A percentile compares a stretch with the other conserved stretches of the same genome.
Evolutionary conservation across 106 monocot genomes (phyloP).

Genomic region (Acanthochlamys bracteata): DNA sequence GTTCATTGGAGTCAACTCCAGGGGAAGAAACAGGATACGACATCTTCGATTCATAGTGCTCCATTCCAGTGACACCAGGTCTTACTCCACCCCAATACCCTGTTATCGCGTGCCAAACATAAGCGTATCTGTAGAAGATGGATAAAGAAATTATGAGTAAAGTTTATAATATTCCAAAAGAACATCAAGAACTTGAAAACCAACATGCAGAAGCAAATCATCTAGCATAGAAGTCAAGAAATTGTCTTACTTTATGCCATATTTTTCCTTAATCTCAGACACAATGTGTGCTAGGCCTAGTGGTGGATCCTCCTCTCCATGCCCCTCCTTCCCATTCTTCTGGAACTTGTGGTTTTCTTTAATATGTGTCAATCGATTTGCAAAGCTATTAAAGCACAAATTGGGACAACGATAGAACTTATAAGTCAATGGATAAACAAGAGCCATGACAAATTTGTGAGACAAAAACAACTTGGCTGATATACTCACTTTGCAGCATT

Average conservation of each 20-base stretch:
- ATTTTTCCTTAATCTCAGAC: conserved; percentile 48
- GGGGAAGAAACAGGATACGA: conserved; percentile 53
- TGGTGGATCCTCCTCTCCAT: conserved; percentile 40
- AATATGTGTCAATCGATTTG: conserved; percentile 52
- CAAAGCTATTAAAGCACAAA: conserved; percentile 38
- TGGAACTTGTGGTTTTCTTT: conserved; percentile 82
- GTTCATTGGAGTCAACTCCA: conserved; percentile 41
- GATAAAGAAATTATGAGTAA: not conserved
- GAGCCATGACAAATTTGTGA: not conserved
- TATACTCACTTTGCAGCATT: conserved; percentile 57
- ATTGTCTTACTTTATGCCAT: conserved; percentile 36
- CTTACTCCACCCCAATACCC: conserved; percentile 85
- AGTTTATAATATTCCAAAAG: no score
- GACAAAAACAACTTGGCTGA: no score
- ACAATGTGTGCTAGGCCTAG: conserved; percentile 43
- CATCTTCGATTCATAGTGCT: conserved; percentile 52
- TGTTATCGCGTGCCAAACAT: conserved; percentile 70
- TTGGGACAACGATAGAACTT: not conserved
- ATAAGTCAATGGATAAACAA: not conserved
- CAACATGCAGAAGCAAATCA: no score
- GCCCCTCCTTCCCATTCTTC: conserved; percentile 34
- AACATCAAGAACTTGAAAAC: no score
- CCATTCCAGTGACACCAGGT: conserved; percentile 43
- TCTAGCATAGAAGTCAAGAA: no score
- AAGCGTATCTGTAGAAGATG: conserved; percentile 35